Evolutionary conservation across 305 asterid genomes (phyloP).

Genomic region (Solanum hybrid): DNA sequence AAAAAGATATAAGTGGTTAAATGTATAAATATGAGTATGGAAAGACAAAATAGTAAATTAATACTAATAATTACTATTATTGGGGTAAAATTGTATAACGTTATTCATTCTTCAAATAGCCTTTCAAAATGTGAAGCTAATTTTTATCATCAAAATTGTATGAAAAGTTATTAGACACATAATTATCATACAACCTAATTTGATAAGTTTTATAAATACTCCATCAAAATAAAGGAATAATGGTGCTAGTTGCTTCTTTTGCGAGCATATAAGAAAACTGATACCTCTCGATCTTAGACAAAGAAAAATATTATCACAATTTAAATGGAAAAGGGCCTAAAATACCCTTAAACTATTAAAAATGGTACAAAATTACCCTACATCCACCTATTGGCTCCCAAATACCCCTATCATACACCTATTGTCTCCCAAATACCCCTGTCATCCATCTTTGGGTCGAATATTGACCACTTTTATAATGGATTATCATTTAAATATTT

Average conservation of each 20-base stretch:
- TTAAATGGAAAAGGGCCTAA: no score
- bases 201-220: background rate
- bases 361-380: no score
- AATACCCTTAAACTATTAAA: no score
- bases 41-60: background rate
- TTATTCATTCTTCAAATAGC: no score
- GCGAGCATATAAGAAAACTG: background rate
- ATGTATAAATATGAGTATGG: background rate
- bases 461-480: no score
- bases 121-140: background rate
- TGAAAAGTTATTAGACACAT: background rate
- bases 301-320: background rate
- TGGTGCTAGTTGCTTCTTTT: background rate
- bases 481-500: no score
- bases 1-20: background rate
- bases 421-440: no score
- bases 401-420: no score
- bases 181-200: background rate
- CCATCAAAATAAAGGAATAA: background rate
- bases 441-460: no score
- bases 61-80: background rate
- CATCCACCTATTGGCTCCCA: no score
- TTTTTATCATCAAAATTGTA: background rate
- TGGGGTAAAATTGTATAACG: background rate
- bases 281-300: background rate